Evolutionary conservation across 768 basidiomycete species (phyloP), one percentile per base, ranked within the genome.

Genomic region (Inosperma sp.): DNA sequence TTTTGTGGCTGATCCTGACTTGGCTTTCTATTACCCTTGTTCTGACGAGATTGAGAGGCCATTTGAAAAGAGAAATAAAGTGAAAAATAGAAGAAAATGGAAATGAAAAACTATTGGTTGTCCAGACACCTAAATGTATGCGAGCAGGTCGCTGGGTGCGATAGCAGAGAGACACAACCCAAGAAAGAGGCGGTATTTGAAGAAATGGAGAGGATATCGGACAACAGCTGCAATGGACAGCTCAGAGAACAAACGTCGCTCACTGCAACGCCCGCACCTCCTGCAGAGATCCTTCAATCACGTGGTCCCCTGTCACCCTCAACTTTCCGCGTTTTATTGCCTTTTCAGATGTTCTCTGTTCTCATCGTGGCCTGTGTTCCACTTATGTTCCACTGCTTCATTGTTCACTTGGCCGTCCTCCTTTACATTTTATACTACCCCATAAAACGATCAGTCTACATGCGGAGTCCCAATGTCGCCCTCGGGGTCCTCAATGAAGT

Each of bases 1-100:
- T 81, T 75, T 70, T 66, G 67, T 49, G 80, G 74, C 68, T 66
- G 71, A 56, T 86, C 84, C 56, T 79, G 71, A 57, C 72, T 69
- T 44, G 81, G 82, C 66, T 82, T 88, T 70, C 80, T 79, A 53
- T 75, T 61, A 48, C 77, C 74, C 70, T 86, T 88, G 57, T 77
- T 64, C 68, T 79, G 82, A 67, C 86, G 76, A 61, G 81, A 70
- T 60, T 80, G 66, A 50, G 83, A 75, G 61, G 84, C 80, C 85
- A 88, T 88, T 51, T 58, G 50, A 45, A 51, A 55, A 57, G 59
- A 61, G 56, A 58, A 54, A 57, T 52, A 59, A 60, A 60, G 59
- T 57, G 60, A 67, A 63, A 55, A 62, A 65, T 62, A 65, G 61
- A 68, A 58, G 58, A 56, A 57, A 67, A 64, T 56, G 35, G 42